Conservation (phyloP, 768 basidiomycete species). For the Pluteus cervinus region DNA sequence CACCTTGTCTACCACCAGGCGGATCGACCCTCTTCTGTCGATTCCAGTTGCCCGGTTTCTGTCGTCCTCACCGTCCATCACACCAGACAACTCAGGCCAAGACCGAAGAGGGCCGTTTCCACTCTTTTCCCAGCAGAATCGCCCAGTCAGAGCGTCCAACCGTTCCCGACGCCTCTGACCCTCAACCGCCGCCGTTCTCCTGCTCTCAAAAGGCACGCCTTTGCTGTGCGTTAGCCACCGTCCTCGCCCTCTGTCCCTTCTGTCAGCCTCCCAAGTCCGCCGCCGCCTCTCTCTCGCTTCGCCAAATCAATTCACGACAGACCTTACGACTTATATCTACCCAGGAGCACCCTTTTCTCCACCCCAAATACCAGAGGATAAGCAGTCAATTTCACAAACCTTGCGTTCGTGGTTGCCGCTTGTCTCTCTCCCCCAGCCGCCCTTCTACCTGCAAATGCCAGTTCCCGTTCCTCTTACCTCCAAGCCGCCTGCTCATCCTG, state of each 20-base stretch:
- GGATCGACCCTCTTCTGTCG: constrained; percentile 47
- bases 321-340: constrained; percentile 53
- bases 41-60: constrained; percentile 41
- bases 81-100: constrained; percentile 31
- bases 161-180: constrained; percentile 23
- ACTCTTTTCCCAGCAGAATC: constrained; percentile 15
- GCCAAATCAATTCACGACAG: constrained; percentile 53
- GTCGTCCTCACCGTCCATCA: constrained; percentile 19
- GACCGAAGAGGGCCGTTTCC: constrained; percentile 38
- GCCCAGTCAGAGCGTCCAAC: constrained; percentile 23
- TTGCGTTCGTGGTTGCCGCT: constrained; percentile 39
- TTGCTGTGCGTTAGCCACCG: constrained; percentile 83
- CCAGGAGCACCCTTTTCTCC: constrained; percentile 35
- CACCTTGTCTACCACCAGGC: constrained; percentile 33
- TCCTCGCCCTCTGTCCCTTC: constrained; percentile 18
- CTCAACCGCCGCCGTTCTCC: constrained; percentile 22
- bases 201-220: constrained; percentile 82
- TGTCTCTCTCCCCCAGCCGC: constrained; percentile 28
- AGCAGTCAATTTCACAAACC: constrained; percentile 31
- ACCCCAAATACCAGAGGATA: constrained; percentile 38
- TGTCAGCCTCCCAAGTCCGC: constrained; percentile 24
- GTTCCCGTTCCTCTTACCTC: constrained; percentile 69
- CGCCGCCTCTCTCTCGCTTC: constrained; percentile 25
- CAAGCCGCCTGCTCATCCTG: constrained; percentile 55
- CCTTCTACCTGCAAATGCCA: constrained; percentile 85